These are phyloP conservation scores for Helicocarpus griseus DNA, from an alignment of 2,329 filamentous ascomycete genomes.

Conservation along the genomic window DNA sequence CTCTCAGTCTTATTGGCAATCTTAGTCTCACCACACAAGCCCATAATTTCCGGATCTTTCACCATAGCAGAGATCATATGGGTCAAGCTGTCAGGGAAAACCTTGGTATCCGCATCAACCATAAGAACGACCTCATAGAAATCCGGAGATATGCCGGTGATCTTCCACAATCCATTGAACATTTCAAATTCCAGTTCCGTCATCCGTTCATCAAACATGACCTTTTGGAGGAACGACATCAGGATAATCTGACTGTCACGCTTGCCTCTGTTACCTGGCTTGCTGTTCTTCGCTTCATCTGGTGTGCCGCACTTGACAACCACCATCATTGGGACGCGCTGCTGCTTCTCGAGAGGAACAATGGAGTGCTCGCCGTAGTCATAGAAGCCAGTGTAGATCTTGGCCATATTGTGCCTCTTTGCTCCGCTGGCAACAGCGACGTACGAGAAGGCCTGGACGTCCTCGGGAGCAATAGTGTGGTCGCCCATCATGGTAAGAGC, in stretches of 20 bases:
- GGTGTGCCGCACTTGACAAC: slow-evolving; percentile 94
- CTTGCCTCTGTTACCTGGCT: slow-evolving; percentile 96
- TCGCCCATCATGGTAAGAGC: slow-evolving; percentile 92
- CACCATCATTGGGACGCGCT: slow-evolving; percentile 95
- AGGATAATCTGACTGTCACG: slow-evolving; percentile 97
- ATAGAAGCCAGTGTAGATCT: slow-evolving; percentile 96
- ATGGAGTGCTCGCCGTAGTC: slow-evolving; percentile 77
- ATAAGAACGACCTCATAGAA: slow-evolving; percentile 97
- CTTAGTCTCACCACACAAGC: slow-evolving; percentile 96
- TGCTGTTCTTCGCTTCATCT: slow-evolving; percentile 67
- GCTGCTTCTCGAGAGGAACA: slow-evolving; percentile 78
- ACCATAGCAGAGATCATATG: slow-evolving; percentile 99
- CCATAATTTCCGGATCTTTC: slow-evolving; percentile 98
- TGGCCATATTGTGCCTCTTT: slow-evolving; percentile 99
- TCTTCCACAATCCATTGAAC: slow-evolving; percentile 98
- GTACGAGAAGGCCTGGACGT: slow-evolving; percentile 87
- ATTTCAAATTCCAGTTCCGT: slow-evolving; percentile 98
- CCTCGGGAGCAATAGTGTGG: slow-evolving; percentile 64
- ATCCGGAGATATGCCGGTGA: slow-evolving; percentile 95
- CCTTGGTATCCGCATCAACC: slow-evolving; percentile 98
- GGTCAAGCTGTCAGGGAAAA: slow-evolving; percentile 95
- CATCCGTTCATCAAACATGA: slow-evolving; percentile 99
- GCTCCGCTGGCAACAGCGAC: slow-evolving; percentile 91
- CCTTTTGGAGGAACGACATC: slow-evolving; percentile 99
- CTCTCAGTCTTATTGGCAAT: slow-evolving; percentile 94